A percentile compares a stretch with the other conserved stretches of the same genome.
phyloP scores from a whole-genome alignment of 2,329 filamentous ascomycete genomes.

The Verticillium klebahnii region DNA sequence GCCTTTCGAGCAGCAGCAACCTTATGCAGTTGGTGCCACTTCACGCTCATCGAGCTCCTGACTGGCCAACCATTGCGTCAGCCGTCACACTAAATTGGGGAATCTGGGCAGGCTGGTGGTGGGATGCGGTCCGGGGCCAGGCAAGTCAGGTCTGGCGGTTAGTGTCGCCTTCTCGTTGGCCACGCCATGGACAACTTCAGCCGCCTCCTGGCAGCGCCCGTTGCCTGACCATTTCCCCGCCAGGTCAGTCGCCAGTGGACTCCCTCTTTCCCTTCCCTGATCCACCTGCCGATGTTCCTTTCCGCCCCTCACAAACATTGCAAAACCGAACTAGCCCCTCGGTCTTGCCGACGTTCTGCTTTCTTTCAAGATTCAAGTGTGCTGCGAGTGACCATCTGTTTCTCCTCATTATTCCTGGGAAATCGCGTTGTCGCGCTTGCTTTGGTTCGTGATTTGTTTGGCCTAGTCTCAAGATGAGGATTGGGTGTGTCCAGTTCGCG shows the following conservation, averaged over 20 bases:
- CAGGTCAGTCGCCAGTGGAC: not conserved
- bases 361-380: not conserved
- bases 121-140: not conserved
- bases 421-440: not conserved
- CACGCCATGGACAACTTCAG: not conserved
- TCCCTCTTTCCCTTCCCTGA: not conserved
- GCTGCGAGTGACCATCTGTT: not conserved
- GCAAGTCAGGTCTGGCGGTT: not conserved
- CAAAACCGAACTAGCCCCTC: not conserved
- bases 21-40: not conserved
- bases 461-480: conserved; percentile 47
- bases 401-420: not conserved
- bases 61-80: not conserved
- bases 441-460: conserved; percentile 14
- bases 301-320: not conserved
- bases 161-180: conserved; percentile 2
- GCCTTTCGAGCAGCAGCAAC: not conserved
- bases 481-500: conserved; percentile 68
- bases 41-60: not conserved
- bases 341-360: not conserved
- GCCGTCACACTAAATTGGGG: not conserved
- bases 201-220: not conserved
- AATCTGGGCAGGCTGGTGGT: not conserved
- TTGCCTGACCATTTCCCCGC: not conserved
- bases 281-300: not conserved